phyloP scores from a whole-genome alignment of 495 filamentous ascomycete species.

The Aspergillus steynii region DNA sequence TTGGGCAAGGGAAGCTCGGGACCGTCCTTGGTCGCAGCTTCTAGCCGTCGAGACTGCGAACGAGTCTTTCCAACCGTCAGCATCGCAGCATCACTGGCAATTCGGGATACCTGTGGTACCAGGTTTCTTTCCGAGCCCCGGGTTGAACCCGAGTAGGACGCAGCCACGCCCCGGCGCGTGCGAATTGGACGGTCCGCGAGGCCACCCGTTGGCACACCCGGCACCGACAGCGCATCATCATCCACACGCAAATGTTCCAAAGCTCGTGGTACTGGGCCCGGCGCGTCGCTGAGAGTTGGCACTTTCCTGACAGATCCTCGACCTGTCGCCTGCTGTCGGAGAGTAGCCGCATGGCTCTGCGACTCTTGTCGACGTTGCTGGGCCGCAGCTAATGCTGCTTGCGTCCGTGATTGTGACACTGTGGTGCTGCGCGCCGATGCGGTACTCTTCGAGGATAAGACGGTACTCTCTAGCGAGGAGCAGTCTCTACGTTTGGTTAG shows the following conservation, averaged over 20 bases:
- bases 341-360: constrained; percentile 49
- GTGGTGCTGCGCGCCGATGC: constrained; percentile 28
- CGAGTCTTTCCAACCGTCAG: constrained; percentile 48
- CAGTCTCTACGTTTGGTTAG: constrained; percentile 29
- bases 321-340: constrained; percentile 47
- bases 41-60: constrained; percentile 45
- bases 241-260: constrained; percentile 24
- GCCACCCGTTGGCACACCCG: constrained; percentile 30
- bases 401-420: constrained; percentile 36
- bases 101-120: constrained; percentile 29
- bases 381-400: constrained; percentile 43
- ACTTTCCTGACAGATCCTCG: constrained; percentile 31
- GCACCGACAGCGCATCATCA: constrained; percentile 13
- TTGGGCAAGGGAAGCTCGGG: constrained; percentile 14
- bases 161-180: constrained; percentile 37
- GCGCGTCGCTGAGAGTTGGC: constrained; percentile 31
- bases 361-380: constrained; percentile 43
- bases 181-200: constrained; percentile 48
- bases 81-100: constrained; percentile 33
- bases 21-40: constrained; percentile 33
- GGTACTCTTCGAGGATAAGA: constrained; percentile 34
- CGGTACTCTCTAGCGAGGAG: constrained; percentile 32
- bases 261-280: constrained; percentile 15
- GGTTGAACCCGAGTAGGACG: constrained; percentile 37
- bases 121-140: constrained; percentile 33